Evolutionary conservation across 2,329 filamentous ascomycete genomes (phyloP), one percentile per base, ranked within the genome.

Genomic region (Hirsutella minnesotensis): DNA sequence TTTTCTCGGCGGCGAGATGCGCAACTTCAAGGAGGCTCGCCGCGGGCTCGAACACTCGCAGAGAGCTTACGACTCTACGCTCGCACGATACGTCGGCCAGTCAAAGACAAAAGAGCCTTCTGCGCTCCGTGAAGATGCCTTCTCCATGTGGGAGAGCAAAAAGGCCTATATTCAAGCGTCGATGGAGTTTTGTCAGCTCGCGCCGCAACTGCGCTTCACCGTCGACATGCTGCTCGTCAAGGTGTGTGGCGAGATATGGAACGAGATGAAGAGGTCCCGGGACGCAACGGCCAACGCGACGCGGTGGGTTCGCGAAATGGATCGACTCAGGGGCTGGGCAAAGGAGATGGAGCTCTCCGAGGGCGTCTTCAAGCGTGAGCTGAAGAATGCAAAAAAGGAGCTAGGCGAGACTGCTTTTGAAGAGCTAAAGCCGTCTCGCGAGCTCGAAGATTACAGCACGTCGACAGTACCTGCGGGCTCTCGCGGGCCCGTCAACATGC

Each of bases 341-440:
- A 86, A 83, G 56, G 88, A 95, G 60, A 90, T 98, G 85, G 90
- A 95, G 62, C 73, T 79, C 40, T 82, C 83, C n/a, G 92, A 96
- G 62, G 74, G 77, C 35, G 70, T 81, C 4, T 95, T 96, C 61
- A 83, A 81, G 57, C 72, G 82, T 27, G 90, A 96, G 65, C 69
- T 96, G 22, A 75, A 88, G 46, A 65, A 79, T 29, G 86, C 89
- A 2, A 73, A 90, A 44, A 81, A 83, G 53, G 83, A 92, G 51
- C 81, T 98, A 39, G 86, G 89, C 52, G 86, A 90, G 49, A 75
- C 68, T 44, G 83, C 88, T 1, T 75, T 92, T 51, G 63, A 75
- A 13, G 69, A 72, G 20, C 79, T 77, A 48, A 82, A 86, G 50
- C 92, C 92, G 1, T 95, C 89, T 34, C 77, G 92, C 37, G 92